These are phyloP conservation scores for Nannochloropsis granulata DNA, from an alignment of 108 stramenopile species.

Conservation along the genomic window DNA sequence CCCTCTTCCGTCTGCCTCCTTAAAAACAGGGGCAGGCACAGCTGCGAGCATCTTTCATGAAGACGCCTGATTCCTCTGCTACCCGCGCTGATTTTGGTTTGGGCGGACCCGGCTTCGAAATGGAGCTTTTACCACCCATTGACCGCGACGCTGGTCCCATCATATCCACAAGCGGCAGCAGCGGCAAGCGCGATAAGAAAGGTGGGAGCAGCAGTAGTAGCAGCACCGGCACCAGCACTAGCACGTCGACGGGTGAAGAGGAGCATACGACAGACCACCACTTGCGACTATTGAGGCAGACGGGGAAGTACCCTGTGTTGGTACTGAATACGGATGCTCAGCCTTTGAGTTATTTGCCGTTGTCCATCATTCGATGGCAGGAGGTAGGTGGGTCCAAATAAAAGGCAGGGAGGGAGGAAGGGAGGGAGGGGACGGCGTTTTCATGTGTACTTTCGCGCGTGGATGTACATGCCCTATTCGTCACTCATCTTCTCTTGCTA, in stretches of 20 bases:
- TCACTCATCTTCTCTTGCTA: neutral
- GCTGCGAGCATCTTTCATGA: neutral
- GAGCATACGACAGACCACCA: neutral
- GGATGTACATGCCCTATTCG: neutral
- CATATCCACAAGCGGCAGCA: neutral
- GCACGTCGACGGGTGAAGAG: neutral
- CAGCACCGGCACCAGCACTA: neutral
- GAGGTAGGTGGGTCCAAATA: neutral
- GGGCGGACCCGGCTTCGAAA: neutral
- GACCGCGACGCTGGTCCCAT: neutral
- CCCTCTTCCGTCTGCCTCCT: neutral
- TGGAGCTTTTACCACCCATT: neutral
- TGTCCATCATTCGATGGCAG: slow-evolving; percentile 20
- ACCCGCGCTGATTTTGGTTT: neutral
- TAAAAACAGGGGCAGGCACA: neutral
- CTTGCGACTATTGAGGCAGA: neutral
- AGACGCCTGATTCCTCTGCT: neutral
- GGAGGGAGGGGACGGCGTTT: no score
- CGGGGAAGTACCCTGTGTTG: slow-evolving; percentile 18
- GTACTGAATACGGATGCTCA: slow-evolving; percentile 42
- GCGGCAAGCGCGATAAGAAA: neutral
- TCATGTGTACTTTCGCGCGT: no score
- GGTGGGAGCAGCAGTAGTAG: neutral
- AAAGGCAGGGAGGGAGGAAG: no score
- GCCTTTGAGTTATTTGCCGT: slow-evolving; percentile 36